These are phyloP conservation scores for Coleophoma crateriformis DNA, from an alignment of 2,329 filamentous ascomycete species.

Conservation along the genomic window DNA sequence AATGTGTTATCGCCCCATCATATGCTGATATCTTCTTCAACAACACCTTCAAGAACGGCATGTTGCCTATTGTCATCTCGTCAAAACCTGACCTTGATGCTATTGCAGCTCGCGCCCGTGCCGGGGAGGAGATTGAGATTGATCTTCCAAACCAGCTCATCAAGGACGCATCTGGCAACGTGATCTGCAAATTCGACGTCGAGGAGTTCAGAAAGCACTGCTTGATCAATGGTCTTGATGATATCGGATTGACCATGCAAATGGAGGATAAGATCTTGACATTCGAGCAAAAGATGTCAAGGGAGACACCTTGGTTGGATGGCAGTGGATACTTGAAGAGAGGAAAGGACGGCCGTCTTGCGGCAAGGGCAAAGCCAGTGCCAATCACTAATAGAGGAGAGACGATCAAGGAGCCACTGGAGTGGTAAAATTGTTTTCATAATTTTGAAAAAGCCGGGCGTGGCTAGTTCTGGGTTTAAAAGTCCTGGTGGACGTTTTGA, in stretches of 20 bases:
- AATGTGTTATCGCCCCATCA: slow-evolving; percentile 86
- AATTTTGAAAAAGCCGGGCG: background rate
- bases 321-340: slow-evolving; percentile 74
- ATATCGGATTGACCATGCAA: slow-evolving; percentile 92
- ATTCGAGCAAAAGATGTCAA: slow-evolving; percentile 74
- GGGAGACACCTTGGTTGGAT: slow-evolving; percentile 85
- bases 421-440: slow-evolving; percentile 60
- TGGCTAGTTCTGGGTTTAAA: too few species aligned
- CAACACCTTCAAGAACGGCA: slow-evolving; percentile 99
- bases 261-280: slow-evolving; percentile 80
- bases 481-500: too few species aligned
- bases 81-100: slow-evolving; percentile 60
- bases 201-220: slow-evolving; percentile 95
- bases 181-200: slow-evolving; percentile 76
- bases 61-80: slow-evolving; percentile 78
- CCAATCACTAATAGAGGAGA: slow-evolving; percentile 88
- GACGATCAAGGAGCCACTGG: slow-evolving; percentile 76
- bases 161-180: slow-evolving; percentile 67
- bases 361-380: slow-evolving; percentile 60
- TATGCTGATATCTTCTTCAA: slow-evolving; percentile 97
- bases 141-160: slow-evolving; percentile 83
- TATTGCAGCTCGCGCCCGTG: slow-evolving; percentile 71
- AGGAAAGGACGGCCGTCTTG: slow-evolving; percentile 47
- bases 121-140: slow-evolving; percentile 80
- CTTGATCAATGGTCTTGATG: slow-evolving; percentile 86